Base-by-base conservation (phyloP, 2,329 filamentous ascomycete genomes). In the Leptodontidium sp. region DNA sequence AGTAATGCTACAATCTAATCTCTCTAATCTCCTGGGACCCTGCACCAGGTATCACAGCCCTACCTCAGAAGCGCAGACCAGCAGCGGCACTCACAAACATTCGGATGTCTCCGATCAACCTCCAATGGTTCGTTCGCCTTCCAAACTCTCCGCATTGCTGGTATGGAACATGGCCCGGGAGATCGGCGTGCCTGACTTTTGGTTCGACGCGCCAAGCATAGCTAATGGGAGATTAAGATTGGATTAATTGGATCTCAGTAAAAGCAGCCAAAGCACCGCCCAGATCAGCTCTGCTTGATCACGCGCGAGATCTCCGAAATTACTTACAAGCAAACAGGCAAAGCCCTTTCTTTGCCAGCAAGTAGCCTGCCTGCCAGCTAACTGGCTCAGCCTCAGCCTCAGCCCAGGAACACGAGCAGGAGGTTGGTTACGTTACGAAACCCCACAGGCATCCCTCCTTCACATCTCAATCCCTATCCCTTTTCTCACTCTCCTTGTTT, bases 161-260 rank as follows among this genome's bases (percentile, higher is more conserved):
- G 50, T 29, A 43, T 53, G 50, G 50, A 53, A 21, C 17, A 2
- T 17, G 32, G 53, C 35, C 35, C 55, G 32, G 55, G 55, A 43
- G 55, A 58, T 58, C 55, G 29, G 55, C 35, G 55, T 58, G 35
- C 35, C 53, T 57, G 32, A 24, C 8, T 58, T 57, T 40, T 58
- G 32, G 17, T 58, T 35, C 55, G 21, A 58, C 55, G 35, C 47
- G 55, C 55, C 55, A 58, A 58, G 55, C 32, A 58, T 40, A 40
- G 55, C 55, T 58, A 58, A 11, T 17, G 8, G 29, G 24, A 58
- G 35, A 58, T 58, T 58, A 58, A 58, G 55, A 58, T 58, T 58
- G n/a, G 35, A 17, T 9, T 50, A 24, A 21, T 4, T 12, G n/a
- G 45, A 47, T 47, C 14, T n/a, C 29, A 32, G 29, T 6, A 32